phyloP scores from a whole-genome alignment of 768 basidiomycete species.

The Tremella yokohamensis region DNA sequence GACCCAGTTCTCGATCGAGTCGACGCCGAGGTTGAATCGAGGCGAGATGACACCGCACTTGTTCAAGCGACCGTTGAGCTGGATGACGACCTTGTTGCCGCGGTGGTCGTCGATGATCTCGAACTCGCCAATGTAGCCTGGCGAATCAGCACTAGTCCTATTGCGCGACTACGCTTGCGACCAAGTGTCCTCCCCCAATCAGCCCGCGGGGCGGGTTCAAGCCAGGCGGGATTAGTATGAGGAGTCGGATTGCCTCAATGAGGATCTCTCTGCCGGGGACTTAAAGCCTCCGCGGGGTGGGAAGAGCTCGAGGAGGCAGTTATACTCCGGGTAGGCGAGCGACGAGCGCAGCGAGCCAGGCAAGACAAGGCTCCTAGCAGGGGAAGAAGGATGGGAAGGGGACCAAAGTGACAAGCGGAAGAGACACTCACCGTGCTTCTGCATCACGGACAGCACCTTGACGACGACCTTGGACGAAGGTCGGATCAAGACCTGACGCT shows the following conservation, averaged over 20 bases:
- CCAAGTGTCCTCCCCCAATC: conserved; percentile 33
- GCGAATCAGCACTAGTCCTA: conserved; percentile 1
- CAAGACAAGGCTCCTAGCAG: background rate
- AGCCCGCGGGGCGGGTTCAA: conserved; percentile 18
- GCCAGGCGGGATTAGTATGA: conserved; percentile 15
- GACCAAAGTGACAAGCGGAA: background rate
- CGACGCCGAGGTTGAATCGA: conserved; percentile 89
- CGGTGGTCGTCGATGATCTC: conserved; percentile 99
- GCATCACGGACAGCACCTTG: conserved; percentile 97
- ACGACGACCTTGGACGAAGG: conserved; percentile 97
- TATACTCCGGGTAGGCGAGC: conserved; percentile 42
- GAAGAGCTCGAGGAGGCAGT: conserved; percentile 48
- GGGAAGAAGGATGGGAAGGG: background rate
- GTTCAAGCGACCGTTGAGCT: conserved; percentile 97
- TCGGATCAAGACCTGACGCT: conserved; percentile 96
- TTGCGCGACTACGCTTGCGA: background rate
- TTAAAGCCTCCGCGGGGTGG: conserved; percentile 51
- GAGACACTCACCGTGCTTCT: conserved; percentile 82
- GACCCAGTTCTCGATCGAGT: conserved; percentile 66
- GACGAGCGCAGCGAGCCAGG: background rate
- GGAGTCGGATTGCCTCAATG: conserved; percentile 5
- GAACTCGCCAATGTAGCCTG: conserved; percentile 97
- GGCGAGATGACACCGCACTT: conserved; percentile 99
- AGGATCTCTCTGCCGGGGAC: conserved; percentile 48
- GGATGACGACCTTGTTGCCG: conserved; percentile 94